Evolutionary conservation across 192 early-diverging fungal genomes (phyloP).

Genomic region (Linnemannia zychae): DNA sequence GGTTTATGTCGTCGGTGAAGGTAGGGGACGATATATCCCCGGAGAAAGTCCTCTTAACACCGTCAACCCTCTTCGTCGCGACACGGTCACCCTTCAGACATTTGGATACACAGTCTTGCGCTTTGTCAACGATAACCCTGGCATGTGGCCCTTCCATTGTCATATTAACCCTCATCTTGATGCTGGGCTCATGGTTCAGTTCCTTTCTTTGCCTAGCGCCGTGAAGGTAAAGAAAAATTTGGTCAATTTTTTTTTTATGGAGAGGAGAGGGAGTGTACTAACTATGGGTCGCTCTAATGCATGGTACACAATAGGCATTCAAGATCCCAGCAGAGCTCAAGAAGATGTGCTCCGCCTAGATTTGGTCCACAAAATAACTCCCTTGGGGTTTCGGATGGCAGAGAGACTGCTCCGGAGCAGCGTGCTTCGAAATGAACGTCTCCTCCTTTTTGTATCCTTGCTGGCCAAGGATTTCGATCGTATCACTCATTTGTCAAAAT

Average conservation of each 20-base stretch:
- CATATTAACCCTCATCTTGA: conserved; percentile 61
- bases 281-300: neutral
- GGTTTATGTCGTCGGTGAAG: conserved; percentile 42
- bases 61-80: conserved; percentile 40
- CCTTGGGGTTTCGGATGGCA: neutral
- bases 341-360: neutral
- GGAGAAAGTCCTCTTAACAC: conserved; percentile 10
- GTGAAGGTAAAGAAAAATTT: neutral
- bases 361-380: too few relatives aligned
- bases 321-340: conserved; percentile 10
- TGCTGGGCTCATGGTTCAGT: conserved; percentile 42
- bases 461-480: too few relatives aligned
- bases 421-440: neutral
- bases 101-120: conserved; percentile 21
- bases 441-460: too few relatives aligned
- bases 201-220: conserved; percentile 6
- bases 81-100: conserved; percentile 26
- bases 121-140: conserved; percentile 50
- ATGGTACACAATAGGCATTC: neutral
- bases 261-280: neutral
- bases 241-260: neutral
- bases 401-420: neutral
- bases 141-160: conserved; percentile 59
- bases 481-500: too few relatives aligned
- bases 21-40: conserved; percentile 22